Evolutionary conservation across 768 basidiomycete genomes (phyloP), one percentile per base, ranked within the genome.

Genomic region (Tulasnella calospora): DNA sequence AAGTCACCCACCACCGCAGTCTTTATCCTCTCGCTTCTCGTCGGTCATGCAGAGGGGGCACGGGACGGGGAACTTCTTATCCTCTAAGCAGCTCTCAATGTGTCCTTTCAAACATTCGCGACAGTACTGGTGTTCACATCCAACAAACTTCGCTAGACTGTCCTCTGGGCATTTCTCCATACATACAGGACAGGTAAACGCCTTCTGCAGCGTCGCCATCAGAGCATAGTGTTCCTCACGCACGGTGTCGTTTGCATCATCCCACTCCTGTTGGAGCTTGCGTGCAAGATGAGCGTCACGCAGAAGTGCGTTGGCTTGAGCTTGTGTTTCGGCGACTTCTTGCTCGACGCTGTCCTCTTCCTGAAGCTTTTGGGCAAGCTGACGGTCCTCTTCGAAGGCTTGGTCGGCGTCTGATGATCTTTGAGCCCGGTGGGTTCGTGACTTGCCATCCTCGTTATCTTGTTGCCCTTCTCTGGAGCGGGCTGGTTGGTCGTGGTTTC

Each of bases 171-270:
- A 82, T 1, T 85, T 82, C 19, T 92, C 91, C 79, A 88, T 82
- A 82, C 91, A 92, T 47, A 92, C 85, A 12, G 85, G 84, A 80
- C 91, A 92, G 55, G 85, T 82, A 78, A 90, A 91, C 44, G 51
- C 47, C 70, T 78, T 61, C 46, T 79, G 55, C 36, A 23, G 10
- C 4, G 40, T 35, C 38, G 36, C 61, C 3, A 71, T 10, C 33
- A 78, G 36, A 46, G 27, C 7, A 33, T 71, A 44, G 12, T 44
- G 41, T 36, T 78, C 67, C 44, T 8, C 40, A n/a, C 69, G 69
- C 12, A 47, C 9, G 33, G 40, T 69, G 9, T 73, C 36, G 46
- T 70, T 44, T 27, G 47, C 69, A n/a, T 33, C 33, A 38, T 78
- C 77, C 40, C 38, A 47, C 35, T 78, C 35, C 17, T n/a, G 9